Evolutionary conservation across 2,329 filamentous ascomycete genomes (phyloP).

Genomic region (Fusarium clavum): DNA sequence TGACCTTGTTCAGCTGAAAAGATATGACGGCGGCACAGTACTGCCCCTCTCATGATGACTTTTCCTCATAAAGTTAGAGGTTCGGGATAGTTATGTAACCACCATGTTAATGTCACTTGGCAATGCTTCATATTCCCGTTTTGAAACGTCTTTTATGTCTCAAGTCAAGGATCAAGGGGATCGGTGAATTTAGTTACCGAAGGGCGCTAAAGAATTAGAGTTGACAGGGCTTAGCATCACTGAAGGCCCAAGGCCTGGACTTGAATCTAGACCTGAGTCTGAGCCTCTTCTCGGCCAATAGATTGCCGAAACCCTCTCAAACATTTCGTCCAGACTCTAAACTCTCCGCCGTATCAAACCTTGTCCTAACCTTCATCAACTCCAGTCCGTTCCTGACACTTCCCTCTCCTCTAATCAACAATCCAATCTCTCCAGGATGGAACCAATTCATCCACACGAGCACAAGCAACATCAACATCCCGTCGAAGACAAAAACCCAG

Average conservation of each 20-base stretch:
- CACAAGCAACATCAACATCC: conserved; percentile 50
- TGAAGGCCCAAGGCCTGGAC: neutral
- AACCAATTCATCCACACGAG: conserved; percentile 48
- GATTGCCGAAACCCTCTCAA: neutral
- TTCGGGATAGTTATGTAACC: neutral
- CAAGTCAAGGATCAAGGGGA: conserved; percentile 3
- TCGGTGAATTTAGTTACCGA: neutral
- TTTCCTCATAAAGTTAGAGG: neutral
- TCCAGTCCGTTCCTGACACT: conserved; percentile 42
- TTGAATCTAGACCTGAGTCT: neutral
- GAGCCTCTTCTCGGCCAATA: neutral
- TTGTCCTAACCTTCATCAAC: conserved; percentile 31
- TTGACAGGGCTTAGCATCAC: conserved; percentile 2
- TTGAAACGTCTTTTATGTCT: conserved; percentile 18
- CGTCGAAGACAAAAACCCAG: conserved; percentile 55
- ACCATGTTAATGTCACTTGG: too few relatives aligned
- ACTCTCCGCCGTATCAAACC: conserved; percentile 29
- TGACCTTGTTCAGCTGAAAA: neutral
- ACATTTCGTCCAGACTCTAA: conserved; percentile 19
- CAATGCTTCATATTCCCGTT: neutral
- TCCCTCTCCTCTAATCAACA: conserved; percentile 41
- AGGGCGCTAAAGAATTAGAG: neutral
- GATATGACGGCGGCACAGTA: neutral
- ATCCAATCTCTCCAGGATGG: conserved; percentile 46
- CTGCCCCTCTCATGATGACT: neutral